phyloP scores from a whole-genome alignment of 768 basidiomycete species.

The Rhodotorula kratochvilovae region DNA sequence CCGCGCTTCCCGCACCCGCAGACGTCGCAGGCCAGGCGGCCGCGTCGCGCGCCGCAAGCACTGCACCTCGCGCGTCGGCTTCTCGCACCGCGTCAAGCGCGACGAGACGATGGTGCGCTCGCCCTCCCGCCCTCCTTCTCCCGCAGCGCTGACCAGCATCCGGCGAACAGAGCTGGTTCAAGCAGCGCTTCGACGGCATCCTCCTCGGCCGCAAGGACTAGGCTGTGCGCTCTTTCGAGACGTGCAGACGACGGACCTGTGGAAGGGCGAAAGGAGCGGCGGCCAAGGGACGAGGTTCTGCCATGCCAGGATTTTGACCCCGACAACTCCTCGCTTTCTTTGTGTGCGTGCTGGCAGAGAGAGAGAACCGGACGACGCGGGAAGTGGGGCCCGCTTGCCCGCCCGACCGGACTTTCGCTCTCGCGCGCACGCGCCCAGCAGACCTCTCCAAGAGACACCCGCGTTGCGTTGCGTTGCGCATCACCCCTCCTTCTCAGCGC shows the following conservation, averaged over 20 bases:
- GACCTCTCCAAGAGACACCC: no score
- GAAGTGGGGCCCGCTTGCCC: no score
- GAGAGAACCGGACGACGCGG: no score
- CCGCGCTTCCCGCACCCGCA: not conserved
- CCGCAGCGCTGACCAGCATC: not conserved
- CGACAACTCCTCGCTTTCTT: no score
- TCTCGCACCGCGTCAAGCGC: slow-evolving; percentile 83
- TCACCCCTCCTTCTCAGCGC: not conserved
- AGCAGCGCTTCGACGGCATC: slow-evolving; percentile 62
- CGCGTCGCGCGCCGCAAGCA: slow-evolving; percentile 87
- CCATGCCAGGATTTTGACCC: no score
- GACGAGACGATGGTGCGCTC: slow-evolving; percentile 58
- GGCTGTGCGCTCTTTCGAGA: no score
- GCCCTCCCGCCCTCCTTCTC: not conserved
- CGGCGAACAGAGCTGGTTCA: slow-evolving; percentile 78
- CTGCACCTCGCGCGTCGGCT: slow-evolving; percentile 79
- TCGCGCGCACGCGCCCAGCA: no score
- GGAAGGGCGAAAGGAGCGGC: not conserved
- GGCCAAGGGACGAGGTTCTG: no score
- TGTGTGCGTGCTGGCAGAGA: no score
- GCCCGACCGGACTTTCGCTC: no score
- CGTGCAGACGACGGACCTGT: no score
- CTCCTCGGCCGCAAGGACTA: slow-evolving; percentile 40
- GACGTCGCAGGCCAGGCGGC: slow-evolving; percentile 70
- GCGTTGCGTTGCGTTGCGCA: no score